Evolutionary conservation across 257 asterid species (phyloP).

Genomic region (Solanum paucissectum): DNA sequence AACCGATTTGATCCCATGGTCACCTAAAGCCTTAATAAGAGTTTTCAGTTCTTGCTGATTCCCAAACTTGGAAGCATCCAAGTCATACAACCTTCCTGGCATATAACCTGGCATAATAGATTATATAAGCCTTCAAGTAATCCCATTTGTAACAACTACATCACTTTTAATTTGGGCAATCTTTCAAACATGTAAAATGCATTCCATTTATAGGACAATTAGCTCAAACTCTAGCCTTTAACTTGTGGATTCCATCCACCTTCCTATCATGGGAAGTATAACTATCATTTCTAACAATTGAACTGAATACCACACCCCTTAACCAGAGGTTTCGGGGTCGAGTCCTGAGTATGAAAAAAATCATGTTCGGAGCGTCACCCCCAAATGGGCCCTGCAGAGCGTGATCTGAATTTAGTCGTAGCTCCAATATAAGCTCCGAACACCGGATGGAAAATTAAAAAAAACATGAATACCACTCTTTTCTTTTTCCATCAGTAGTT

Average conservation of each 20-base stretch:
- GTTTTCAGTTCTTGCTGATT: background rate
- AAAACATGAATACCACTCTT: too few relatives aligned
- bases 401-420: accelerated
- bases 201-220: background rate
- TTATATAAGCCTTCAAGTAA: too few relatives aligned
- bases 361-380: accelerated
- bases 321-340: too few relatives aligned
- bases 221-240: background rate
- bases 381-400: accelerated
- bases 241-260: background rate
- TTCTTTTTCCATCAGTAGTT: background rate
- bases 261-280: background rate
- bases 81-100: background rate
- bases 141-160: background rate
- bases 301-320: background rate
- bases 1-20: background rate
- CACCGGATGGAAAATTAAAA: accelerated
- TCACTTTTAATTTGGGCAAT: background rate
- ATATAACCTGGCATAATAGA: background rate
- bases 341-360: too few relatives aligned
- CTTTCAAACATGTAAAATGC: background rate
- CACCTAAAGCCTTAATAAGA: background rate
- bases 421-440: too few relatives aligned
- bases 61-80: background rate
- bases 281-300: background rate